A percentile compares a stretch with the other conserved stretches of the same genome.
These are phyloP conservation scores for Ophiocordyceps camponoti-saundersi DNA, from an alignment of 2,329 filamentous ascomycete genomes.

Conservation along the genomic window DNA sequence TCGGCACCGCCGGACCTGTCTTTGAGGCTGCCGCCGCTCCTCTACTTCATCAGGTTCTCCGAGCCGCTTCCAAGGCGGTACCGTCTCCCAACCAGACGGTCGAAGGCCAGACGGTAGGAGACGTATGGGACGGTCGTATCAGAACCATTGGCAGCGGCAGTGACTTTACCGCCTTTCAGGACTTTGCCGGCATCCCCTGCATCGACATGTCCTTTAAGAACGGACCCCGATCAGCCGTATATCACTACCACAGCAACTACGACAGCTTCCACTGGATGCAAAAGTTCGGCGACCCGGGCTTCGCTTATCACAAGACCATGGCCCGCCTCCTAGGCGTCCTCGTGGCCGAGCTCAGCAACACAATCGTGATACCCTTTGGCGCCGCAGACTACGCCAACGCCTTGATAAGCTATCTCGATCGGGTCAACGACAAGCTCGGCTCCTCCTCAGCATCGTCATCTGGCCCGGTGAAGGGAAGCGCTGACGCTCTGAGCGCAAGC, in stretches of 20 bases:
- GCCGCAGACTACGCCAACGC: conserved; percentile 46
- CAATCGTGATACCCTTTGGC: conserved; percentile 44
- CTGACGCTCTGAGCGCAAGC: conserved; percentile 20
- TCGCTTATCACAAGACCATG: conserved; percentile 48
- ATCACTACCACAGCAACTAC: conserved; percentile 85
- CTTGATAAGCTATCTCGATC: conserved; percentile 32
- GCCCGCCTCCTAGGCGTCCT: conserved; percentile 48
- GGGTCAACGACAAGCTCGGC: conserved; percentile 32
- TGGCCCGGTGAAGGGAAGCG: conserved; percentile 15
- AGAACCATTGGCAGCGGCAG: conserved; percentile 54
- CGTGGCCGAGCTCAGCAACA: conserved; percentile 43
- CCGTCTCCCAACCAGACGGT: conserved; percentile 65
- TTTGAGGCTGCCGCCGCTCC: conserved; percentile 55
- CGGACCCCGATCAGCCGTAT: conserved; percentile 33
- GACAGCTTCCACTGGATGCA: conserved; percentile 86
- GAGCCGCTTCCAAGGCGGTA: conserved; percentile 46
- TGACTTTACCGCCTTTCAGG: conserved; percentile 61
- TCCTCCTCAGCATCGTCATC: conserved; percentile 6
- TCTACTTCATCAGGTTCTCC: conserved; percentile 55
- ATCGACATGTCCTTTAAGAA: conserved; percentile 44
- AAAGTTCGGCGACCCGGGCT: conserved; percentile 54
- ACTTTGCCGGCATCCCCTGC: conserved; percentile 50
- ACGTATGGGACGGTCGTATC: conserved; percentile 47
- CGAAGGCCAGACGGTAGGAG: conserved; percentile 49
- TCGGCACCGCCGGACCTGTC: conserved; percentile 47